Percentiles rank a stretch among this genome's conserved stretches.
Conservation (phyloP, 768 basidiomycete genomes). For the Strobilomyces confusus region DNA sequence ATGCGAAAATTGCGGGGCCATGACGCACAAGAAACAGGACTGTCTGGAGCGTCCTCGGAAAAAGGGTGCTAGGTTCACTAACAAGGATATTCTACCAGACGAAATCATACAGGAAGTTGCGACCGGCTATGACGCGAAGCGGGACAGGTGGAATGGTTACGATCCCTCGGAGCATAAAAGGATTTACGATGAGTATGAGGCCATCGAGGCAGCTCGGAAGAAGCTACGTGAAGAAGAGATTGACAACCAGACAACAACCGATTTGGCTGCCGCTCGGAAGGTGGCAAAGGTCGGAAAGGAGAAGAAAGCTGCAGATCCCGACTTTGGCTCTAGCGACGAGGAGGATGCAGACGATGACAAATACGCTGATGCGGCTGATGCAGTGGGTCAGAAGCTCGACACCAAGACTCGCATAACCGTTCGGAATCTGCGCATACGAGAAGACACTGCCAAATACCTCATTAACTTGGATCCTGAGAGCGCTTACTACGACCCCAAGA, state of each 20-base stretch:
- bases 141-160: constrained; percentile 98
- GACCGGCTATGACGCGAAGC: constrained; percentile 84
- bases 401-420: constrained; percentile 98
- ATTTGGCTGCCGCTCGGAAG: constrained; percentile 86
- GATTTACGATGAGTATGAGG: constrained; percentile 92
- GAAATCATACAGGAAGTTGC: constrained; percentile 83
- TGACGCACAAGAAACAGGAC: constrained; percentile 88
- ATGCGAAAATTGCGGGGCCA: constrained; percentile 97
- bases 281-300: constrained; percentile 88
- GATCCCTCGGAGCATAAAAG: constrained; percentile 81
- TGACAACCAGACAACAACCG: constrained; percentile 93
- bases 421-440: constrained; percentile 95
- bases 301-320: constrained; percentile 70
- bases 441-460: constrained; percentile 98
- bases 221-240: constrained; percentile 95
- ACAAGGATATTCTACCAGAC: constrained; percentile 86
- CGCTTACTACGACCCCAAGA: constrained; percentile 99
- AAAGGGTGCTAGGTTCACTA: constrained; percentile 92
- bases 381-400: constrained; percentile 96
- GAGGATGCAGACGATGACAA: constrained; percentile 97
- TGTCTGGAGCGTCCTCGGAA: constrained; percentile 96
- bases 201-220: constrained; percentile 85
- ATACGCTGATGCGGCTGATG: constrained; percentile 96
- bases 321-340: constrained; percentile 95
- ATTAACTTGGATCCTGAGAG: constrained; percentile 93